phyloP scores from a whole-genome alignment of 257 asterid genomes.

The Solanum pimpinellifolium region DNA sequence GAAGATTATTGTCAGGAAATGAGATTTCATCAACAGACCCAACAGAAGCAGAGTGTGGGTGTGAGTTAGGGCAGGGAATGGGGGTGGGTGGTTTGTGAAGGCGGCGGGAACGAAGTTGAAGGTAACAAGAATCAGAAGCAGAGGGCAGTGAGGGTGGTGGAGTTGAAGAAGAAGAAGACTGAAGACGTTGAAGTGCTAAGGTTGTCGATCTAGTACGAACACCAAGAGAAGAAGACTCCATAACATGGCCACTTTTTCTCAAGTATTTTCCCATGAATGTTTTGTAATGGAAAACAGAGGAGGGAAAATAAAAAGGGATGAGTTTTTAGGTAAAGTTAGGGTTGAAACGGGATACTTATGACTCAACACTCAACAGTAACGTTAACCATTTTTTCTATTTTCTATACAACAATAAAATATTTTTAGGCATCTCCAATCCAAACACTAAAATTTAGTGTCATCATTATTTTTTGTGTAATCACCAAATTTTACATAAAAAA shows the following conservation, averaged over 20 bases:
- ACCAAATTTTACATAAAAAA: too few relatives aligned
- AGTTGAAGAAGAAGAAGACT: neutral
- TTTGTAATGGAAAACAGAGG: neutral
- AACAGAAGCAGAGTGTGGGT: neutral
- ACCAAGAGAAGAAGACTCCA: constrained; percentile 44
- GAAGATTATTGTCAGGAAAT: constrained; percentile 38
- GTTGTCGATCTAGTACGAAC: constrained; percentile 72
- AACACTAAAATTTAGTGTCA: too few relatives aligned
- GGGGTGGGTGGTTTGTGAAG: constrained; percentile 20
- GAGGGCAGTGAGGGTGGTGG: neutral
- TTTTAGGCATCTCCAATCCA: too few relatives aligned
- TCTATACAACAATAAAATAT: too few relatives aligned
- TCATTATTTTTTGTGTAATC: too few relatives aligned
- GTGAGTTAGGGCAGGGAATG: neutral
- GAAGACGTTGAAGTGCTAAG: constrained; percentile 40
- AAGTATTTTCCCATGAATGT: constrained; percentile 43
- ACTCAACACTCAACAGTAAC: neutral
- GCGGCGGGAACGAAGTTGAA: constrained; percentile 60
- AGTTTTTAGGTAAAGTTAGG: neutral
- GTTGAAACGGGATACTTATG: constrained; percentile 1
- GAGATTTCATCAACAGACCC: constrained; percentile 28
- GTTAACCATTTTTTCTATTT: neutral
- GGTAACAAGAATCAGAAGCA: constrained; percentile 24
- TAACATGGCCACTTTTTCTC: constrained; percentile 41
- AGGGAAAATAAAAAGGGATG: neutral